phyloP scores from a whole-genome alignment of 768 basidiomycete genomes.

The Rhizopogon vesiculosus region DNA sequence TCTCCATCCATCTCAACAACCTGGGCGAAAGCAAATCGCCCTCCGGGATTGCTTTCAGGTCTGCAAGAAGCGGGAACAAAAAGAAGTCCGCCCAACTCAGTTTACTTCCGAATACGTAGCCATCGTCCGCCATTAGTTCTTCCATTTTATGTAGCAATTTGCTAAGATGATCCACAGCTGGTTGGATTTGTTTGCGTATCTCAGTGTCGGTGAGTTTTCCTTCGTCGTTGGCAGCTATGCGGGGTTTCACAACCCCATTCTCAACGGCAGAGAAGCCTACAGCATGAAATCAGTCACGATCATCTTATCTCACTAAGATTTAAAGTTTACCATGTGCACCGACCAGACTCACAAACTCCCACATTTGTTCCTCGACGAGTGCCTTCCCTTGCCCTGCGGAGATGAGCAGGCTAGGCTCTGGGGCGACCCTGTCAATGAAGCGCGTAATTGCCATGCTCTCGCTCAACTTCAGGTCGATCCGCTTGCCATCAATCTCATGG shows the following conservation, averaged over 20 bases:
- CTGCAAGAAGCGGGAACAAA: conserved; percentile 26
- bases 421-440: conserved; percentile 24
- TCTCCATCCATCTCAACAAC: conserved; percentile 18
- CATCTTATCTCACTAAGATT: not conserved
- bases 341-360: conserved; percentile 27
- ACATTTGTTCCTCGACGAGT: conserved; percentile 24
- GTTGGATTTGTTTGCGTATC: conserved; percentile 13
- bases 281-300: conserved; percentile 1
- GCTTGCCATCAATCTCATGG: conserved; percentile 18
- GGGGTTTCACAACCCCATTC: conserved; percentile 27
- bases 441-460: conserved; percentile 25
- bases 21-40: conserved; percentile 19
- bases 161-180: conserved; percentile 13
- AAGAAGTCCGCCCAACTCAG: conserved; percentile 30
- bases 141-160: conserved; percentile 15
- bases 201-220: conserved; percentile 17
- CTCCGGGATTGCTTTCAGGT: conserved; percentile 22
- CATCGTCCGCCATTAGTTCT: conserved; percentile 19
- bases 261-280: conserved; percentile 26
- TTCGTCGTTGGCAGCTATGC: conserved; percentile 20
- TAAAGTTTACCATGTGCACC: conserved; percentile 16
- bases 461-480: conserved; percentile 19
- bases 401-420: conserved; percentile 21
- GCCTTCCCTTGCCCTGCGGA: conserved; percentile 14
- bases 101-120: conserved; percentile 23